Base-by-base conservation (phyloP, 306 rosid species). In the Gleditsia sinensis region DNA sequence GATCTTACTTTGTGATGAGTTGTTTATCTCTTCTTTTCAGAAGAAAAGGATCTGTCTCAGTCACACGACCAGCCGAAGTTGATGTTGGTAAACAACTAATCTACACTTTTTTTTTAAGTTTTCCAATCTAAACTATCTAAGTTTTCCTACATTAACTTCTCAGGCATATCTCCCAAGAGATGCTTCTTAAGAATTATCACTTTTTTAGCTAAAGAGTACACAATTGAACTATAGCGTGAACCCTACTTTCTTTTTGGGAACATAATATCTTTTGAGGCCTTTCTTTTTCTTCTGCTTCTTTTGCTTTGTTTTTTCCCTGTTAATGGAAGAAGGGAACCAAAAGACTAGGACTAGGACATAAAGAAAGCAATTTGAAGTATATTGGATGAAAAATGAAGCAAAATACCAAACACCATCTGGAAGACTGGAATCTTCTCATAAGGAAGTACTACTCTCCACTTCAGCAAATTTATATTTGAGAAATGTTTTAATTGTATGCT, bases 11-110 rank as follows among this genome's bases (percentile, higher is more conserved):
- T 69, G 86, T 67, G 78, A 91, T 91, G 97, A 65, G 57, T 78
- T 89, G 94, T 83, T 85, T 70, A 72, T 78, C 81, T 75, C 75
- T 20, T 76, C 62, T 80, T 25, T 59, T 60, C 79, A 81, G 77
- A 21, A 80, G 51, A 61, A 85, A 71, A 51, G 65, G 66, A 59
- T 75, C 82, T 66, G 77, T 87, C 28, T 39, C 74, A 5, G 77
- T 65, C 61, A 61, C 72, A 6, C 80, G 39, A 67, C 32, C 89
- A 6, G 36, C 75, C 23, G 79, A 72, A 39, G 34, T 48, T 16
- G 88, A 83, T 27, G 72, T 82, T 67, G 91, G 97, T 91, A 80
- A 28, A 16, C 21, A 53, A 55, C 34, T 69, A 25, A 37, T 54
- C 21, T 65, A 45, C 43, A 6, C 21, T 54, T 70, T 55, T 45